Conservation (phyloP, 2,329 filamentous ascomycete species). For the Claviceps cyperi region DNA sequence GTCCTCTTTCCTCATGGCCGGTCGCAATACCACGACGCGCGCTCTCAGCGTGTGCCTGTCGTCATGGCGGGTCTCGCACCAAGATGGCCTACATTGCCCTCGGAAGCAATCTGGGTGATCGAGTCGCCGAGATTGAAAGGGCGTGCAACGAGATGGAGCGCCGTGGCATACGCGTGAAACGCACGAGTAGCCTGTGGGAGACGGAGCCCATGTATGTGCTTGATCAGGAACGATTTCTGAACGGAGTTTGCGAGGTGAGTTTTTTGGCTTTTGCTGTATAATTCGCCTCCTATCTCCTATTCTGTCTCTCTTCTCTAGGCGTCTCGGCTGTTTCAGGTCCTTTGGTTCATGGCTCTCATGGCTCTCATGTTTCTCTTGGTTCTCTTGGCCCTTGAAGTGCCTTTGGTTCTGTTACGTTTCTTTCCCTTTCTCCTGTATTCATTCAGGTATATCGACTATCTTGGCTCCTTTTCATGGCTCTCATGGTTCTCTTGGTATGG, state of each 20-base stretch:
- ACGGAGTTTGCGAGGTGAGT: constrained; percentile 75
- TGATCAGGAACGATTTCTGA: constrained; percentile 78
- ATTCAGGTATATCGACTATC: no score
- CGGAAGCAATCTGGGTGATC: constrained; percentile 84
- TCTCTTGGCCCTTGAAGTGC: no score
- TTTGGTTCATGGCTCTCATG: no score
- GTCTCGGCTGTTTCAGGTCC: no score
- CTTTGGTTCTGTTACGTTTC: no score
- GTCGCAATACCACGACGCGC: constrained; percentile 5
- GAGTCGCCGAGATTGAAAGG: constrained; percentile 69
- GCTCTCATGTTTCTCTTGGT: no score
- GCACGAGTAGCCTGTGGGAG: constrained; percentile 84
- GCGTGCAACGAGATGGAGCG: constrained; percentile 67
- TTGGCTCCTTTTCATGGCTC: no score
- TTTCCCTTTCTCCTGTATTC: no score
- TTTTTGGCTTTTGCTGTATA: not conserved
- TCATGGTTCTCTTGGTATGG: no score
- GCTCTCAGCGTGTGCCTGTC: constrained; percentile 22
- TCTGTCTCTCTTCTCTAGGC: not conserved
- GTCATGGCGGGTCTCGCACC: constrained; percentile 18
- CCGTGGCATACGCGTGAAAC: constrained; percentile 55
- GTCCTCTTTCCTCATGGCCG: not conserved
- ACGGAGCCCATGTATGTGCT: constrained; percentile 94
- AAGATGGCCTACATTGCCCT: constrained; percentile 66
- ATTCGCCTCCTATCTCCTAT: not conserved